Evolutionary conservation across 352 stramenopile species (phyloP).

Genomic region (Globisporangium heterothallicum): DNA sequence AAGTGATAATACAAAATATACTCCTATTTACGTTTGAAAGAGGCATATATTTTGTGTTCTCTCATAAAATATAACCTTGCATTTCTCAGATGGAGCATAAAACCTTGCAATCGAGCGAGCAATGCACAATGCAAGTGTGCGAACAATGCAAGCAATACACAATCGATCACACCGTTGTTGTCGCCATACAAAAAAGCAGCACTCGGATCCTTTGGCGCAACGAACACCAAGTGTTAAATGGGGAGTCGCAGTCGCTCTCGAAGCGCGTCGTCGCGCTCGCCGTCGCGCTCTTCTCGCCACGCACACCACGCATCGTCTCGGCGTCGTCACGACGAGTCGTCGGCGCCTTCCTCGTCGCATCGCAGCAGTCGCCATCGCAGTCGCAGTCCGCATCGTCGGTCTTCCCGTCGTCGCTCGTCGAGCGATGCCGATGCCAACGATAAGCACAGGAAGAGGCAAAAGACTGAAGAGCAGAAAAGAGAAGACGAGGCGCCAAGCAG

Average conservation of each 20-base stretch:
- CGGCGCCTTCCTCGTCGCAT: conserved; percentile 13
- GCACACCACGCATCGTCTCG: conserved; percentile 11
- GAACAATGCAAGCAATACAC: too few species aligned
- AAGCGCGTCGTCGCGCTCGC: conserved; percentile 22
- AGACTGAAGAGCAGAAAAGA: neutral
- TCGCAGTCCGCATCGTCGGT: conserved; percentile 15
- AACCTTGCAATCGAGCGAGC: too few species aligned
- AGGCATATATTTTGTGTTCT: too few species aligned
- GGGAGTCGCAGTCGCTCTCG: conserved; percentile 21
- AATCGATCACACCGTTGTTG: too few species aligned
- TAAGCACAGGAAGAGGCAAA: neutral
- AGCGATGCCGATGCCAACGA: conserved; percentile 10
- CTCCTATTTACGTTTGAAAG: too few species aligned
- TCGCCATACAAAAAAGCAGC: too few species aligned
- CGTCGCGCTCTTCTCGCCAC: conserved; percentile 21
- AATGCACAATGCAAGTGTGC: too few species aligned
- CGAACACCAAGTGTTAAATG: too few species aligned
- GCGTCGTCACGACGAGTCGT: conserved; percentile 17
- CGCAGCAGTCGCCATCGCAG: conserved; percentile 24
- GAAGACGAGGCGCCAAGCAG: neutral
- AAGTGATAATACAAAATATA: too few species aligned
- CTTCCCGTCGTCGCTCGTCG: conserved; percentile 5
- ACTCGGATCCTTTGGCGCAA: too few species aligned
- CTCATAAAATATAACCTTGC: too few species aligned
- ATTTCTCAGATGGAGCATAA: too few species aligned